A percentile compares a stretch with the other conserved stretches of the same genome.
Evolutionary conservation across 1,139 yeast genomes (phyloP).

Genomic region (Ashbya aceris): DNA sequence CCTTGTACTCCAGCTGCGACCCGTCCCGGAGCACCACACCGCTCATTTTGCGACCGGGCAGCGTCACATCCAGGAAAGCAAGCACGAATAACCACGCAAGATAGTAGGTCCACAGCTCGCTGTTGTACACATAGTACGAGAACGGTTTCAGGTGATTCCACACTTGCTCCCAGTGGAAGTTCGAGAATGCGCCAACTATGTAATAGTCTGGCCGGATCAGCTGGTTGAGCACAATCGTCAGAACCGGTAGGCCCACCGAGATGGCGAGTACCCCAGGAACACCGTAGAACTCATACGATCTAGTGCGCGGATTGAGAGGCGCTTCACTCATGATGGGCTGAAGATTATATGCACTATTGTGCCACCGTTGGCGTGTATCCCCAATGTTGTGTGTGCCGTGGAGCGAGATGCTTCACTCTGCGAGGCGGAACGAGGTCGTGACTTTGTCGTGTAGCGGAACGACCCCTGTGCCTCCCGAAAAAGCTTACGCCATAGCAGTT

Average conservation of each 20-base stretch:
- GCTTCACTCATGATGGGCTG: neutral
- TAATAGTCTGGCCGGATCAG: slow-evolving; percentile 49
- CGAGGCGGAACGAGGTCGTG: no score
- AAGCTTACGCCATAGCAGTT: no score
- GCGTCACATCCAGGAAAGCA: slow-evolving; percentile 49
- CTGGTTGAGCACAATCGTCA: slow-evolving; percentile 51
- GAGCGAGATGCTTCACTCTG: no score
- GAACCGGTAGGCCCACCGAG: slow-evolving; percentile 55
- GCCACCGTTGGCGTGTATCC: no score
- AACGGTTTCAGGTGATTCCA: slow-evolving; percentile 22
- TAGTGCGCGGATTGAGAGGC: slow-evolving; percentile 60
- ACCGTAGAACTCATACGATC: slow-evolving; percentile 69
- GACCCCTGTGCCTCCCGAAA: no score
- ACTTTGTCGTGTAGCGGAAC: no score
- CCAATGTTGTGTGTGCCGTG: no score
- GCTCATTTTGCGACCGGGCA: slow-evolving; percentile 62
- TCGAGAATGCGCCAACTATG: slow-evolving; percentile 36
- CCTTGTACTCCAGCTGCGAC: slow-evolving; percentile 56
- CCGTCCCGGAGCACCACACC: slow-evolving; percentile 79
- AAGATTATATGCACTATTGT: no score
- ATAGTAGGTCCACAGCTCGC: slow-evolving; percentile 53
- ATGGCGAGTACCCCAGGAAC: slow-evolving; percentile 62
- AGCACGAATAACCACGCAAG: slow-evolving; percentile 65
- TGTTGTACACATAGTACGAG: slow-evolving; percentile 24
- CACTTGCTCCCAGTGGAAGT: slow-evolving; percentile 36